These are phyloP conservation scores for Nectriaceae sp. DNA, from an alignment of 2,329 filamentous ascomycete genomes.

Conservation along the genomic window DNA sequence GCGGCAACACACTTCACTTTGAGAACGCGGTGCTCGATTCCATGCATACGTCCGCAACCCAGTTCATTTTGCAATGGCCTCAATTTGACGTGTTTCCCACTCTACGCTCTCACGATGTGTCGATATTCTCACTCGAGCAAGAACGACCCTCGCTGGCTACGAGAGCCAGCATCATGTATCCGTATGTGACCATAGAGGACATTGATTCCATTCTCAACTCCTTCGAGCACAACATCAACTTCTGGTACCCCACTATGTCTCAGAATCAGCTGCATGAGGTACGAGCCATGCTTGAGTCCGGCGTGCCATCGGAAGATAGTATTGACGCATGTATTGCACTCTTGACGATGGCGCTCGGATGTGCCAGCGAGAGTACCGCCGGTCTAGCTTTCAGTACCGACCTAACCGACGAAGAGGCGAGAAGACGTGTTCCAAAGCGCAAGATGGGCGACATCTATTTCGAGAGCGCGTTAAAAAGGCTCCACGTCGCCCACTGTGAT, in stretches of 20 bases:
- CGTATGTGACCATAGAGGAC: slow-evolving; percentile 44
- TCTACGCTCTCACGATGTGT: slow-evolving; percentile 43
- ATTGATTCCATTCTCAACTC: slow-evolving; percentile 42
- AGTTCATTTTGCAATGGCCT: slow-evolving; percentile 53
- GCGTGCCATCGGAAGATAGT: slow-evolving; percentile 38
- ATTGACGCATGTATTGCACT: slow-evolving; percentile 44
- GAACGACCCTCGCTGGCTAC: slow-evolving; percentile 38
- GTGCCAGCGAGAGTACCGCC: slow-evolving; percentile 42
- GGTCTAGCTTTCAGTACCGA: slow-evolving; percentile 24
- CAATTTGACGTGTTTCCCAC: slow-evolving; percentile 48
- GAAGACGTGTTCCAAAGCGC: slow-evolving; percentile 32
- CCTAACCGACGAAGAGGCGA: slow-evolving; percentile 28
- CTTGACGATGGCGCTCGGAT: slow-evolving; percentile 50
- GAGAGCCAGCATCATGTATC: slow-evolving; percentile 39
- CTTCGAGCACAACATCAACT: slow-evolving; percentile 51
- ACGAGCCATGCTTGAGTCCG: slow-evolving; percentile 33
- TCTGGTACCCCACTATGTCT: slow-evolving; percentile 55
- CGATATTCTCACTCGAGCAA: slow-evolving; percentile 52
- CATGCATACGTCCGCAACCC: slow-evolving; percentile 52
- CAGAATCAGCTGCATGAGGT: slow-evolving; percentile 37
- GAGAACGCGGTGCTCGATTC: slow-evolving; percentile 52
- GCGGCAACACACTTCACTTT: too few relatives aligned
- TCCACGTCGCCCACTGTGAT: slow-evolving; percentile 48
- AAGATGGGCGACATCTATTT: slow-evolving; percentile 46
- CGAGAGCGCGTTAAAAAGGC: slow-evolving; percentile 46